A percentile compares a stretch with the other conserved stretches of the same genome.
Evolutionary conservation across 2,329 filamentous ascomycete species (phyloP).

Genomic region (Venturia carpophila): DNA sequence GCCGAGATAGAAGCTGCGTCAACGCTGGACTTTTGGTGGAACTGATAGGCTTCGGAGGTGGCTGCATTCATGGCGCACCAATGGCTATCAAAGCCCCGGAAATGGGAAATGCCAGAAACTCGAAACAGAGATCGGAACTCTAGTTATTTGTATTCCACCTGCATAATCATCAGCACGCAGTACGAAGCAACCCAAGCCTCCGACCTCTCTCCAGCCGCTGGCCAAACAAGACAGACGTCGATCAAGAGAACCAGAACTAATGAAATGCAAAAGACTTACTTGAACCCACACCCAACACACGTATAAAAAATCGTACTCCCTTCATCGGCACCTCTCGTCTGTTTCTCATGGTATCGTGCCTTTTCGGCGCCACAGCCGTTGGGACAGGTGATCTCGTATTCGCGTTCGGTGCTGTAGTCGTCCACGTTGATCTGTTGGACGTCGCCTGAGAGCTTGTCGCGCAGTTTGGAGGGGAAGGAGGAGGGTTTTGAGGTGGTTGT

Average conservation of each 20-base stretch:
- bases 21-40: not conserved
- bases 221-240: not conserved
- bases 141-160: slow-evolving; percentile 55
- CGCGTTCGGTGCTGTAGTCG: slow-evolving; percentile 45
- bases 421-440: slow-evolving; percentile 66
- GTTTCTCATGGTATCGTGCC: slow-evolving; percentile 76
- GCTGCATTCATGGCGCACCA: not conserved
- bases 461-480: slow-evolving; percentile 82
- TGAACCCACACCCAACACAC: slow-evolving; percentile 72
- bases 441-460: slow-evolving; percentile 80
- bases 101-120: not conserved
- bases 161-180: slow-evolving; percentile 14
- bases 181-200: not conserved
- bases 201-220: not conserved
- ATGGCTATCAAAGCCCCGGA: too few species aligned
- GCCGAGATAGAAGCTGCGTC: not conserved
- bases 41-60: not conserved
- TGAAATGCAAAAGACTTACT: slow-evolving; percentile 46
- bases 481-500: slow-evolving; percentile 78
- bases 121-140: not conserved
- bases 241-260: not conserved
- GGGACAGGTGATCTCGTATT: slow-evolving; percentile 58
- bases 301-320: slow-evolving; percentile 86
- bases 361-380: slow-evolving; percentile 71
- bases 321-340: slow-evolving; percentile 89